Base-by-base conservation (phyloP, 2,329 filamentous ascomycete genomes). In the Domatiomyces globalis region DNA sequence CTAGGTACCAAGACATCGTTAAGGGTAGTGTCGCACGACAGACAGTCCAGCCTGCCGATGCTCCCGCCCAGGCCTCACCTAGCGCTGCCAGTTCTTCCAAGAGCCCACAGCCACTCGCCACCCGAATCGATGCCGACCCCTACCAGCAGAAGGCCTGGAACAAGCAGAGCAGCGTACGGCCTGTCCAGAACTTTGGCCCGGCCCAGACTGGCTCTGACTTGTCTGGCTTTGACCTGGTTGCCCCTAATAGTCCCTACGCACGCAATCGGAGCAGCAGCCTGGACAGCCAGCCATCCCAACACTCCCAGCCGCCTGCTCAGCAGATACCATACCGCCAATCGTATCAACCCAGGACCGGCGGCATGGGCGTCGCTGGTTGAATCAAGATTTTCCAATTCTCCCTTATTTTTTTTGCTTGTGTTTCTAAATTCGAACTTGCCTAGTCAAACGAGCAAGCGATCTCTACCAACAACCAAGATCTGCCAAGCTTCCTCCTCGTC, bases 1-100 rank as follows among this genome's bases (percentile, higher is more conserved):
- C 90, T 66, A 81, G 87, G 51, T 95, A 94, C 68, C 88, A 88
- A 48, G 87, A 94, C 63, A 83, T 92, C 56, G 81, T 70, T 69
- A 85, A 72, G 71, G 78, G 70, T 69, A 73, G 67, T 78, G 80
- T 68, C 69, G 57, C 58, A 47, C 51, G 46, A 22, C 75, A 65
- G 74, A 61, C 65, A 19, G 76, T 66, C 58, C 66, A 65, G 71
- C 74, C 63, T 71, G 74, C 67, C 71, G 75, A 67, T 73, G 73
- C 65, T 77, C 79, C 66, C 73, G 70, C 66, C 56, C 71, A 63
- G 52, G 67, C 66, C 53, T 69, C 67, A 43, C 65, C 63, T 25
- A 68, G 65, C 49, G 66, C 68, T 42, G 65, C 63, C 50, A 67
- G 65, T 49, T 70, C 68, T 51, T 62, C 66, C 7, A 58, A 51